phyloP scores from a whole-genome alignment of 164 flowering plant genomes.

The Annona cherimola region DNA sequence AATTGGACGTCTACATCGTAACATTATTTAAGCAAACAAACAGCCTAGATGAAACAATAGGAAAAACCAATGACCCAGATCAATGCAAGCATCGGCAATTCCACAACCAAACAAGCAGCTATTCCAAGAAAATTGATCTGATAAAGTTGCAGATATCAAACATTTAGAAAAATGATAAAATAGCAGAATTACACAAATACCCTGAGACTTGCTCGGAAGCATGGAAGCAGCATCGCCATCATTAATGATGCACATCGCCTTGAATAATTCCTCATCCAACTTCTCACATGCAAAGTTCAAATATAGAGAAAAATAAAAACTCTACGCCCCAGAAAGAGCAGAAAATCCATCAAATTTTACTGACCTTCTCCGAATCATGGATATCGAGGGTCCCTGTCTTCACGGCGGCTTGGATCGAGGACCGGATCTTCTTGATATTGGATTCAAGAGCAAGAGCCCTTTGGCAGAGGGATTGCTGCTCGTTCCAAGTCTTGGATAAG shows the following conservation, averaged over 20 bases:
- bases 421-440: slow-evolving; percentile 34
- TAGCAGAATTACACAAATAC: slow-evolving; percentile 9
- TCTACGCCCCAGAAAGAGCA: neutral
- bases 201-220: slow-evolving; percentile 45
- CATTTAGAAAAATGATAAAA: neutral
- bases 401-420: slow-evolving; percentile 27
- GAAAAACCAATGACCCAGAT: neutral
- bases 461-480: slow-evolving; percentile 62
- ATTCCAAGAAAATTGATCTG: neutral
- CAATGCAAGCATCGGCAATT: neutral
- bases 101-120: neutral
- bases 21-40: neutral
- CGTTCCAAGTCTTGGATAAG: slow-evolving; percentile 37
- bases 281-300: slow-evolving; percentile 3
- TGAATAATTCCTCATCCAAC: slow-evolving; percentile 39
- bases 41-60: neutral
- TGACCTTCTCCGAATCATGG: slow-evolving; percentile 48
- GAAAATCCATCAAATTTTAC: neutral
- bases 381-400: slow-evolving; percentile 31
- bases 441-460: slow-evolving; percentile 52
- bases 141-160: neutral
- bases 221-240: slow-evolving; percentile 45
- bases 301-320: neutral
- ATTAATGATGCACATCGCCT: slow-evolving; percentile 30
- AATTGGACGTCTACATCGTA: neutral